phyloP scores from a whole-genome alignment of 352 stramenopile genomes.

The Pythium scleroteichum region DNA sequence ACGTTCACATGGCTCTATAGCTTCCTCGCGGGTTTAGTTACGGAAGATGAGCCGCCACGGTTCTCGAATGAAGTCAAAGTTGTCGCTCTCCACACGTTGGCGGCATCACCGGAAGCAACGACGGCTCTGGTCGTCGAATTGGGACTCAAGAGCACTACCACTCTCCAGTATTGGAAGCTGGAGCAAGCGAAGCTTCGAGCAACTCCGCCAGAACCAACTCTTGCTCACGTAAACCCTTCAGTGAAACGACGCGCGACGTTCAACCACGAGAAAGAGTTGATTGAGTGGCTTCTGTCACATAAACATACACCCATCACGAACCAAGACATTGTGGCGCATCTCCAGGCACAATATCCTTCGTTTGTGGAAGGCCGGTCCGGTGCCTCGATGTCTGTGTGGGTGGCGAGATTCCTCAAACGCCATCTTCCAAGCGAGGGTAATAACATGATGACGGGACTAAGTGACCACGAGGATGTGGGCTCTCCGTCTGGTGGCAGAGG shows the following conservation, averaged over 20 bases:
- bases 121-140: constrained; percentile 42
- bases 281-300: constrained; percentile 54
- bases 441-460: constrained; percentile 10
- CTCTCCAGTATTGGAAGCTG: constrained; percentile 65
- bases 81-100: constrained; percentile 26
- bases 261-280: constrained; percentile 40
- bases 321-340: constrained; percentile 64
- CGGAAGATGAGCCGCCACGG: constrained; percentile 27
- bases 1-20: constrained; percentile 62
- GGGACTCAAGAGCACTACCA: constrained; percentile 55
- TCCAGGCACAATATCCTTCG: constrained; percentile 49
- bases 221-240: neutral
- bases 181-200: constrained; percentile 35
- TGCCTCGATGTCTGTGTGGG: constrained; percentile 66
- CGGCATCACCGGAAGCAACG: constrained; percentile 18
- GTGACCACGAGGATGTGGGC: constrained; percentile 20
- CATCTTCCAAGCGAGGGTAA: constrained; percentile 36
- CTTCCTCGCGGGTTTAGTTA: constrained; percentile 39
- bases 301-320: constrained; percentile 48
- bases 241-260: constrained; percentile 25
- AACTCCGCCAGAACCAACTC: neutral
- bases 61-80: constrained; percentile 29
- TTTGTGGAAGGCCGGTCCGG: constrained; percentile 58
- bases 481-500: constrained; percentile 14
- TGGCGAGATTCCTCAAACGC: constrained; percentile 64